These are phyloP conservation scores for Typha latifolia DNA, from an alignment of 176 grass and related monocot genomes.

Conservation along the genomic window DNA sequence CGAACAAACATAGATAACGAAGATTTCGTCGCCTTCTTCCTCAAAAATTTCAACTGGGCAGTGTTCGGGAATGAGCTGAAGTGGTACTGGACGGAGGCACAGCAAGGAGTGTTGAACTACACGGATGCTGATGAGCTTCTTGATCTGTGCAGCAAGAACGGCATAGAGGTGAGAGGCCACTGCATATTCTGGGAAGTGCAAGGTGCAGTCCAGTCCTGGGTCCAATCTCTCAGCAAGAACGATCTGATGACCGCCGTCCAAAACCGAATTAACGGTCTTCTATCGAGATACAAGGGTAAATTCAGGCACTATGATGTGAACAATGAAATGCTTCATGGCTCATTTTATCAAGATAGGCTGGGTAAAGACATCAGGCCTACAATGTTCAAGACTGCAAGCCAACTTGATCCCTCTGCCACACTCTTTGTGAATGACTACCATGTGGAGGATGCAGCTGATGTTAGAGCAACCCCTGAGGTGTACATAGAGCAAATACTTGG, in stretches of 20 bases:
- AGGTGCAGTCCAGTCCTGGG: constrained; percentile 55
- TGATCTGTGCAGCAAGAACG: constrained; percentile 60
- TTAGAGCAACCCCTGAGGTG: constrained; percentile 33
- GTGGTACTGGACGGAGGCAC: constrained; percentile 92
- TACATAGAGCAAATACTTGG: constrained; percentile 70
- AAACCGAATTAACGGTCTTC: constrained; percentile 38
- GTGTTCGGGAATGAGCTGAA: constrained; percentile 96
- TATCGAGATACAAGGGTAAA: constrained; percentile 69
- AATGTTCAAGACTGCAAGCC: constrained; percentile 54
- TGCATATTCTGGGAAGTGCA: constrained; percentile 96
- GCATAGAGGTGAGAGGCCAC: constrained; percentile 54
- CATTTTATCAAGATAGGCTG: constrained; percentile 79
- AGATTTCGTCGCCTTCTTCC: constrained; percentile 74
- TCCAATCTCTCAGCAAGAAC: constrained; percentile 33
- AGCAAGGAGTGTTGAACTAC: constrained; percentile 56
- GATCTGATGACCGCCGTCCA: constrained; percentile 49
- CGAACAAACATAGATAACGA: constrained; percentile 93
- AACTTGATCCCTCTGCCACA: constrained; percentile 51
- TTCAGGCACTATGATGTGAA: constrained; percentile 84
- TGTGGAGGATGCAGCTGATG: constrained; percentile 59
- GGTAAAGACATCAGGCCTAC: constrained; percentile 43
- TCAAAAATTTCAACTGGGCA: constrained; percentile 80
- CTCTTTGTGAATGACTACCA: constrained; percentile 97
- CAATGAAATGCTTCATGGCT: constrained; percentile 92
- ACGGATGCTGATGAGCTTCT: constrained; percentile 77